Conservation (phyloP, 1,284 basidiomycete genomes). For the Fomitopsis pinicola region DNA sequence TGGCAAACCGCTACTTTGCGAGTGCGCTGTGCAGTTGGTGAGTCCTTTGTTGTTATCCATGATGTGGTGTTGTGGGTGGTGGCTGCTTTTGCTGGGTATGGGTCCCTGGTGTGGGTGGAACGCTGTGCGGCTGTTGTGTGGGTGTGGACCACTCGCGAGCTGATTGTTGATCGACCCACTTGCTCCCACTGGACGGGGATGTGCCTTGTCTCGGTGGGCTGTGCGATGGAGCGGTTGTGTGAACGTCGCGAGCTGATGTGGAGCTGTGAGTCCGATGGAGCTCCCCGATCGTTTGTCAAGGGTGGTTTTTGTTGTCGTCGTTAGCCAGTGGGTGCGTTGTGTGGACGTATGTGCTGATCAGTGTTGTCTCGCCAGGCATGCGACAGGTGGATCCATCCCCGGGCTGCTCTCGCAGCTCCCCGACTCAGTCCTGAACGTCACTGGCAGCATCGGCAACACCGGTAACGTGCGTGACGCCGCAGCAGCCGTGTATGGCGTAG, state of each 20-base stretch:
- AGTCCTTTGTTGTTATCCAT: slow-evolving; percentile 19
- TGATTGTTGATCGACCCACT: too few relatives aligned
- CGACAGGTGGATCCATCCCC: slow-evolving; percentile 80
- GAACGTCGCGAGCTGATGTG: too few relatives aligned
- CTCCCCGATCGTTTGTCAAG: not conserved
- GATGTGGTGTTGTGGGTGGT: not conserved
- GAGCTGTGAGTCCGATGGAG: too few relatives aligned
- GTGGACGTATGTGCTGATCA: not conserved
- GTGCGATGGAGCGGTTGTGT: too few relatives aligned
- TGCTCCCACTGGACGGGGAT: too few relatives aligned
- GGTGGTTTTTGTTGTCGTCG: not conserved
- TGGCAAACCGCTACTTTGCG: slow-evolving; percentile 80
- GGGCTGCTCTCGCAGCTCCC: slow-evolving; percentile 67
- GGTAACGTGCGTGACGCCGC: slow-evolving; percentile 54
- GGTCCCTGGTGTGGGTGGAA: not conserved
- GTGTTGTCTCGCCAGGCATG: slow-evolving; percentile 40
- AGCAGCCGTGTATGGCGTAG: not conserved
- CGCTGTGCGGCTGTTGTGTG: not conserved
- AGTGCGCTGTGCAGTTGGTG: slow-evolving; percentile 88
- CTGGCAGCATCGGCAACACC: slow-evolving; percentile 60
- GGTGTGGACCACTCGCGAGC: too few relatives aligned
- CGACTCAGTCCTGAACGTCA: slow-evolving; percentile 69
- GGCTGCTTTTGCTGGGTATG: not conserved
- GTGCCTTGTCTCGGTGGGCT: too few relatives aligned
- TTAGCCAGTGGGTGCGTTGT: not conserved